Base-by-base conservation (phyloP, 257 asterid genomes). In the Salvia rosmarinus region DNA sequence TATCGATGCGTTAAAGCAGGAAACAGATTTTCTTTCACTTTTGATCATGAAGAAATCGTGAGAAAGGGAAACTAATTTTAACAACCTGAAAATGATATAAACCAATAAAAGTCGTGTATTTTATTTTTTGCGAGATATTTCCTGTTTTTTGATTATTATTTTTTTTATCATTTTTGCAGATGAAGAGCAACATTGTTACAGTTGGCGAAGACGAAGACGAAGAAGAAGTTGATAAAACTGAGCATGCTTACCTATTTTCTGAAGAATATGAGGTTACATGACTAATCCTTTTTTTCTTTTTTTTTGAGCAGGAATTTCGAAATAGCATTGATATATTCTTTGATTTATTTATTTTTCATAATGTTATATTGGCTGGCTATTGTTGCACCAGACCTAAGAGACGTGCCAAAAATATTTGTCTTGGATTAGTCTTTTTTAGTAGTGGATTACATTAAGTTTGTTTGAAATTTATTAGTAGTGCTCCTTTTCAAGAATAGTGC, bases 191-290 rank as follows among this genome's bases (percentile, higher is more conserved):
- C 73, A 78, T 72, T 9, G 47, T 75, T 70, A 49, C 78, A 35
- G 85, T 59, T 19, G 78, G 52, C 56, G 88, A 73, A 51, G 87
- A 77, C 12, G 85, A 70, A 34, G 84, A 76, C n/a, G n/a, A n/a
- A n/a, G n/a, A n/a, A 61, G 89, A 81, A 74, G 78, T 67, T 47
- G 81, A 85, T 39, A 90, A 85, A 72, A 82, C 86, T 16, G 94
- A 85, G 70, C 86, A 88, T 35, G 82, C 61, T 43, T 90, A 84
- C 23, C 81, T 88, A 2, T 87, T 90, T 46, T 84, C 94, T 0
- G 85, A 87, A 78, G 92, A 90, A 76, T 87, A 88, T 64, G 97
- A 88, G 94, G 97, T 90, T 68, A 56, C 20, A 58, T 5, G 3
- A 34, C 6, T 34, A 34, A 34, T 34, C 5, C 37, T 34, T 37